Evolutionary conservation across 2,329 filamentous ascomycete genomes (phyloP).

Genomic region (Fusarium liriodendri): DNA sequence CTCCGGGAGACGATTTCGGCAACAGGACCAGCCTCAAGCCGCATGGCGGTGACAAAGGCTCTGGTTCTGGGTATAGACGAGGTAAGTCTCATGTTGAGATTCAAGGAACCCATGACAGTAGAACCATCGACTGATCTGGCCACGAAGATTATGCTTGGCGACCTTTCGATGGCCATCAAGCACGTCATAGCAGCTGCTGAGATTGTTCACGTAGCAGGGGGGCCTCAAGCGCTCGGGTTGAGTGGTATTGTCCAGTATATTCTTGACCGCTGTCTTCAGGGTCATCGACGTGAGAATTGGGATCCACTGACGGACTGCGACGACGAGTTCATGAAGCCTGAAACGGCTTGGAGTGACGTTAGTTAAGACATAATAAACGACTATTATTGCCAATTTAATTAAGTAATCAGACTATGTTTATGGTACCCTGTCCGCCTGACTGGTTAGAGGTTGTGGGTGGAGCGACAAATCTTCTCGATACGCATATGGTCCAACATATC

Average conservation of each 20-base stretch:
- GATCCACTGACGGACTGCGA: neutral
- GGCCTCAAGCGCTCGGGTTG: slow-evolving; percentile 2
- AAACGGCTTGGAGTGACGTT: neutral
- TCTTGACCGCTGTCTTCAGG: slow-evolving; percentile 9
- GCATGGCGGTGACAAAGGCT: slow-evolving; percentile 12
- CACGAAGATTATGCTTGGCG: slow-evolving; percentile 17
- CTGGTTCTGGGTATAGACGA: slow-evolving; percentile 23
- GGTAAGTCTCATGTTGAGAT: neutral
- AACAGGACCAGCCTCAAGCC: neutral
- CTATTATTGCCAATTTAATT: neutral
- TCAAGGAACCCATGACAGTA: neutral
- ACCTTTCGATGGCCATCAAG: slow-evolving; percentile 12
- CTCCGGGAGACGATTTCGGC: slow-evolving; percentile 5
- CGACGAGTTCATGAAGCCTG: neutral
- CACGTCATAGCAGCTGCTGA: slow-evolving; percentile 13
- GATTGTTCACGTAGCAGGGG: slow-evolving; percentile 13
- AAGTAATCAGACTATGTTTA: neutral
- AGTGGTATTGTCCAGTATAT: slow-evolving; percentile 11
- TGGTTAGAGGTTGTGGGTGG: neutral
- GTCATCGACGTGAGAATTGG: slow-evolving; percentile 4
- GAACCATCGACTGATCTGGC: neutral
- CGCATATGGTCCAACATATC: too few species aligned
- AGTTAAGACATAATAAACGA: neutral
- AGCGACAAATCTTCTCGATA: too few species aligned
- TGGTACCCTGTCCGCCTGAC: neutral